These are phyloP conservation scores for Boletus sensibilis DNA, from an alignment of 768 basidiomycete species.

Conservation along the genomic window DNA sequence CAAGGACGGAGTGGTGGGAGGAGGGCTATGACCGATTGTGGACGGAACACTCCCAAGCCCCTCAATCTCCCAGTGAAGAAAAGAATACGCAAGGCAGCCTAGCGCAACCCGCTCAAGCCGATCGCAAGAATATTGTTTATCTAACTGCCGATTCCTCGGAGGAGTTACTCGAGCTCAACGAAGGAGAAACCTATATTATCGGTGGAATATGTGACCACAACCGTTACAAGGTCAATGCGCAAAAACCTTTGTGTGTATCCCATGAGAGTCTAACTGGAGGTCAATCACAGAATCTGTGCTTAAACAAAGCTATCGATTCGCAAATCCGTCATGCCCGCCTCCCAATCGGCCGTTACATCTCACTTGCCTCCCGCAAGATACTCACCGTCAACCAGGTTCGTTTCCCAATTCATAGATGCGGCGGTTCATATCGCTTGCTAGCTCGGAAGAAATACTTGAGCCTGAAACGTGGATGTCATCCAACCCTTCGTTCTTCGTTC, in stretches of 20 bases:
- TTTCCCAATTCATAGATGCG: background rate
- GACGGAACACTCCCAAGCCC: constrained; percentile 31
- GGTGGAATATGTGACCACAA: constrained; percentile 96
- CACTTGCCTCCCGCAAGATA: constrained; percentile 88
- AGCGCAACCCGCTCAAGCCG: constrained; percentile 9
- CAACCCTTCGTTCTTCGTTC: background rate
- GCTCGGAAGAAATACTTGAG: background rate
- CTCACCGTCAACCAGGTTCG: constrained; percentile 90
- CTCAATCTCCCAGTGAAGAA: constrained; percentile 1
- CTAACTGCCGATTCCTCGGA: constrained; percentile 92
- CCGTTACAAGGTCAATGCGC: constrained; percentile 74
- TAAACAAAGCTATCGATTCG: constrained; percentile 75
- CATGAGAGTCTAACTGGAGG: constrained; percentile 14
- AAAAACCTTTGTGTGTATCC: background rate
- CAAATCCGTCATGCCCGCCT: constrained; percentile 83
- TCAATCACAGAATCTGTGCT: constrained; percentile 71
- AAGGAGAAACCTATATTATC: constrained; percentile 89
- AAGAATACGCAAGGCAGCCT: background rate
- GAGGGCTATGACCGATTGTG: constrained; percentile 73
- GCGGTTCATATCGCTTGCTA: background rate
- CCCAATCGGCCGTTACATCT: constrained; percentile 90
- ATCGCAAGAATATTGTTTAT: constrained; percentile 70
- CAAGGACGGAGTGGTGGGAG: constrained; percentile 78
- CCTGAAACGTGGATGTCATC: background rate
- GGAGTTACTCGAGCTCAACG: constrained; percentile 77